Base-by-base conservation (phyloP, 768 basidiomycete genomes). In the Mycena vulgaris region DNA sequence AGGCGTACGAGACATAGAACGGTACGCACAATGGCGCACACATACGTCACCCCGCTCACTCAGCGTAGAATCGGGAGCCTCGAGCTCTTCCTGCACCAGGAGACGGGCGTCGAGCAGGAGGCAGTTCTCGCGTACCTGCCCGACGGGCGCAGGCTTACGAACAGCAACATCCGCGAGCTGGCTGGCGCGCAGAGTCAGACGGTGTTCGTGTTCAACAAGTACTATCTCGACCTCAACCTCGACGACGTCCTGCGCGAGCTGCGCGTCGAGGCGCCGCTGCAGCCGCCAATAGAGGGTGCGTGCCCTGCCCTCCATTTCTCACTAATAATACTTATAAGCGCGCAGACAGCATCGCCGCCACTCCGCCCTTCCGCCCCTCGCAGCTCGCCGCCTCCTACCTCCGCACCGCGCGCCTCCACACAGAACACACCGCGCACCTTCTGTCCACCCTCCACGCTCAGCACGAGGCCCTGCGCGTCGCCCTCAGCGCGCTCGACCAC, bases 161-260 rank as follows among this genome's bases (percentile, higher is more conserved):
- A 85, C 60, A 87, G 88, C 68, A 95, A 94, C 76, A 78, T 95
- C 63, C 88, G 93, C 39, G 95, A 96, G 74, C 81, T 96, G 42
- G 92, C 89, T 39, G 91, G 92, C 56, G 83, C 88, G 25, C 89
- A 90, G 75, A 92, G 93, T 80, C 93, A 83, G 94, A 86, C 89
- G 9, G 92, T 96, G 69, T 95, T 89, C 75, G 92, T 95, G 7
- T 96, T 93, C 81, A 95, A 95, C 81, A 94, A 94, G 75, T 84
- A 88, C 75, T 93, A 92, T 75, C 86, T 96, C 40, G 93, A 94
- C 71, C 83, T 89, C 49, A 89, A 92, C 57, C 63, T 92, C 31
- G 88, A 91, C 2, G 87, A 92, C 48, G 90, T 93, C 28, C 78
- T 95, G 19, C 84, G 79, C n/a, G 86, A 89, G 47, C 86, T 95